These are phyloP conservation scores for Candida orba DNA, from an alignment of 805 yeast species.

Conservation along the genomic window DNA sequence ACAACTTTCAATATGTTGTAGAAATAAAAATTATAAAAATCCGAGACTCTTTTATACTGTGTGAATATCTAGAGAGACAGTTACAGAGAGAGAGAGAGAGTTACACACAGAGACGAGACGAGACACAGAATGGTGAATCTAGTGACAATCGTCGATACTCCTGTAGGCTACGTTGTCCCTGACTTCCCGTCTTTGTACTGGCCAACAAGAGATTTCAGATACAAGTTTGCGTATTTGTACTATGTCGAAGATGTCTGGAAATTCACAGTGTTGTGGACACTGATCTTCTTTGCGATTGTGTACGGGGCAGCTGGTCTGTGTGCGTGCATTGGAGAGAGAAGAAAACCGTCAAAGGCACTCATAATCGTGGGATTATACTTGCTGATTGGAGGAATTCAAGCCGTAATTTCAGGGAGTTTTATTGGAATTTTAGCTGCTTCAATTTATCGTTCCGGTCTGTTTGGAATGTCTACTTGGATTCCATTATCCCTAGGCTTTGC, in stretches of 20 bases:
- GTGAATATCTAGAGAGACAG: not conserved
- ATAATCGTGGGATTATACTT: conserved; percentile 40
- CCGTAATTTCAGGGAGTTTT: conserved; percentile 64
- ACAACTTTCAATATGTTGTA: not conserved
- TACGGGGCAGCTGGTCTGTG: conserved; percentile 58
- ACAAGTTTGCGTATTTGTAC: conserved; percentile 51
- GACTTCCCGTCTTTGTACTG: conserved; percentile 72
- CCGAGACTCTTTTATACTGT: too few relatives aligned
- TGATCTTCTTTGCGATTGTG: conserved; percentile 57
- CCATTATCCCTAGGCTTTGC: conserved; percentile 79
- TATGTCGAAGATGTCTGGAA: conserved; percentile 68
- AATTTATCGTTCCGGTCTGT: conserved; percentile 70
- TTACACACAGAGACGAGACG: too few relatives aligned
- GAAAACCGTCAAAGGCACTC: conserved; percentile 31
- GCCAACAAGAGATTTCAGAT: conserved; percentile 44
- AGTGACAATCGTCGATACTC: conserved; percentile 46
- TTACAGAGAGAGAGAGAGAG: not conserved
- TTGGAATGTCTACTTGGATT: conserved; percentile 92
- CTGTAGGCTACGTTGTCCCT: conserved; percentile 79
- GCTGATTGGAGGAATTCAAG: conserved; percentile 53
- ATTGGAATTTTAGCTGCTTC: conserved; percentile 65
- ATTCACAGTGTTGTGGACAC: conserved; percentile 77
- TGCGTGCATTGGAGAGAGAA: conserved; percentile 47
- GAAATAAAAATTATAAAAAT: not conserved
- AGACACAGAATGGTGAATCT: not conserved